These are phyloP conservation scores for Scedosporium minutisporum DNA, from an alignment of 2,329 filamentous ascomycete genomes.

Conservation along the genomic window DNA sequence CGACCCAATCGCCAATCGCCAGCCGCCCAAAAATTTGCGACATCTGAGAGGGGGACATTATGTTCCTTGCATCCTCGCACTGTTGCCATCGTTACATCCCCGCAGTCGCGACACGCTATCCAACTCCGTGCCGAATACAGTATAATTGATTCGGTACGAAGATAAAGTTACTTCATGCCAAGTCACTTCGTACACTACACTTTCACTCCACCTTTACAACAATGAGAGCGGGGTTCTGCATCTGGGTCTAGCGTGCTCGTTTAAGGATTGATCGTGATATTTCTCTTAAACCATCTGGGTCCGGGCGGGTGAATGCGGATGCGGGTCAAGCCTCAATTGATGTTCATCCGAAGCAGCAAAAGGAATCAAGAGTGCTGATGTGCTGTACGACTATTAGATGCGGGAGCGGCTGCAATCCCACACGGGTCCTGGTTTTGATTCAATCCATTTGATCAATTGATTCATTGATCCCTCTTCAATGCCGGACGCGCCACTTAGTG, in stretches of 20 bases:
- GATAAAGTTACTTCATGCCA: not conserved
- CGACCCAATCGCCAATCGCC: slow-evolving; percentile 14
- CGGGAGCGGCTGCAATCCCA: not conserved
- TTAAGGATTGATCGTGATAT: not conserved
- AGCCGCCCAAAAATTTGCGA: slow-evolving; percentile 7
- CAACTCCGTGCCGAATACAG: slow-evolving; percentile 2
- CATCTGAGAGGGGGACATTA: slow-evolving; percentile 7
- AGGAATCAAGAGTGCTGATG: not conserved
- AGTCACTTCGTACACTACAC: not conserved
- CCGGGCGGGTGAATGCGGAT: not conserved
- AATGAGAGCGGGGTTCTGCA: too few species aligned
- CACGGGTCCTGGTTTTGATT: not conserved
- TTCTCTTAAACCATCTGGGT: not conserved
- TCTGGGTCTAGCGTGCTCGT: not conserved
- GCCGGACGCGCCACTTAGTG: not conserved
- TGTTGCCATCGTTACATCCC: slow-evolving; percentile 7
- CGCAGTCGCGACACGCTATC: slow-evolving; percentile 9
- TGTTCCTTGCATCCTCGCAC: not conserved
- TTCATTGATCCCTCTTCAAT: not conserved
- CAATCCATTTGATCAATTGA: not conserved
- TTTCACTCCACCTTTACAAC: too few species aligned
- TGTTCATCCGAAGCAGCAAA: not conserved
- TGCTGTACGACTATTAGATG: not conserved
- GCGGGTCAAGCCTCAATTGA: not conserved
- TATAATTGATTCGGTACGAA: slow-evolving; percentile 4